These are phyloP conservation scores for Boletus pseudopeckii DNA, from an alignment of 768 basidiomycete genomes.

Conservation along the genomic window DNA sequence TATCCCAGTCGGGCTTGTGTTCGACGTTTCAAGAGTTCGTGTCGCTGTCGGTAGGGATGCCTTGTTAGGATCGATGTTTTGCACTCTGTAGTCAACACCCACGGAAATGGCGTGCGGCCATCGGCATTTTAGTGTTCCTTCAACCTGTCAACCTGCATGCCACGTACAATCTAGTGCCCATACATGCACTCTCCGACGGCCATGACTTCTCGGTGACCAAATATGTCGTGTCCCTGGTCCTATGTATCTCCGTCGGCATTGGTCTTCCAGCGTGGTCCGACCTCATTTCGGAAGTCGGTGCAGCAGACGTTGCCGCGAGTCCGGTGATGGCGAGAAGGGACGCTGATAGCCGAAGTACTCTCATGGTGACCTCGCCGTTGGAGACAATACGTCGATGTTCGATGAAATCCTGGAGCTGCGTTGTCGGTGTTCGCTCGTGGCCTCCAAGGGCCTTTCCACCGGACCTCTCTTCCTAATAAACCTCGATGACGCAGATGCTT, in stretches of 20 bases:
- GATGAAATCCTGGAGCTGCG: background rate
- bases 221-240: slow-evolving; percentile 8
- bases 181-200: slow-evolving; percentile 2
- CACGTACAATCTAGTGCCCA: slow-evolving; percentile 10
- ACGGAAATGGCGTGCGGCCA: background rate
- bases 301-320: slow-evolving; percentile 8
- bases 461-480: slow-evolving; percentile 1
- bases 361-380: slow-evolving; percentile 4
- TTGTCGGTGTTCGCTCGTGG: background rate
- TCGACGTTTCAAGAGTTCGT: background rate
- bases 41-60: background rate
- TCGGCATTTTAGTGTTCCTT: slow-evolving; percentile 1
- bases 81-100: background rate
- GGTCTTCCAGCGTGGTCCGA: background rate
- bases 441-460: background rate
- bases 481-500: slow-evolving; percentile 3
- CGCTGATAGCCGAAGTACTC: background rate
- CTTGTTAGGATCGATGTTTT: slow-evolving; percentile 2
- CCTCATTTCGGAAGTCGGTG: slow-evolving; percentile 6
- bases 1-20: background rate
- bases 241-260: slow-evolving; percentile 12
- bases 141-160: background rate
- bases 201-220: slow-evolving; percentile 1
- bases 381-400: background rate
- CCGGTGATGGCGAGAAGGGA: slow-evolving; percentile 4